Base-by-base conservation (phyloP, 2,329 filamentous ascomycete genomes). In the Stagonosporopsis rhizophila region DNA sequence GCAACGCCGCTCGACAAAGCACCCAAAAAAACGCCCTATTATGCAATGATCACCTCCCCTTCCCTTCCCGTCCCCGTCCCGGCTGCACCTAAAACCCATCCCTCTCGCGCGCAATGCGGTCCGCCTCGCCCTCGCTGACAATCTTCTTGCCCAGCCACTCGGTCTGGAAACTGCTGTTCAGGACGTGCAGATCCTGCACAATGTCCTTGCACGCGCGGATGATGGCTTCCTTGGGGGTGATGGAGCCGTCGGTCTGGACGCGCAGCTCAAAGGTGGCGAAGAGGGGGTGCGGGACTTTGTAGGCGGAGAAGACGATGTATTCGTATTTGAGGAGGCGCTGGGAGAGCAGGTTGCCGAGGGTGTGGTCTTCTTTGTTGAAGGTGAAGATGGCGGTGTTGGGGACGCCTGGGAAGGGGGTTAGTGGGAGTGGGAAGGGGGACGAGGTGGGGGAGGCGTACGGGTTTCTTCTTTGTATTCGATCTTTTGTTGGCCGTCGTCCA, bases 361-460 rank as follows among this genome's bases (percentile, higher is more conserved):
- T 97, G 79, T 97, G 94, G 69, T 99, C 95, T 77, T 99, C 95
- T 78, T 97, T 98, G 79, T 92, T 91, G 79, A 99, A 88, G 56
- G 91, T 87, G 80, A 99, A 99, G 78, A 97, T 90, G 9, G 92
- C 90, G n/a, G 91, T 92, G 75, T 96, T 96, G 20, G 94, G 91
- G 74, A 96, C 92, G 72, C 92, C 92, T 95, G 51, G 52, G n/a
- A n/a, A 44, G 8, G 8, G 17, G 17, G 37, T 56, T 41, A 58
- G 42, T 44, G 40, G 22, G 8, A n/a, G n/a, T n/a, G n/a, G n/a
- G n/a, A n/a, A 28, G 59, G 52, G 15, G 9, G 8, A 0, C n/a
- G 12, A 37, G 35, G 46, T 9, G 38, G 5, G 27, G 27, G 25
- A 20, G 32, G 79, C 89, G 77, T 83, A 96, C 94, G 91, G 54